phyloP scores from a whole-genome alignment of 208 protist species.

The Crithidia thermophila region DNA sequence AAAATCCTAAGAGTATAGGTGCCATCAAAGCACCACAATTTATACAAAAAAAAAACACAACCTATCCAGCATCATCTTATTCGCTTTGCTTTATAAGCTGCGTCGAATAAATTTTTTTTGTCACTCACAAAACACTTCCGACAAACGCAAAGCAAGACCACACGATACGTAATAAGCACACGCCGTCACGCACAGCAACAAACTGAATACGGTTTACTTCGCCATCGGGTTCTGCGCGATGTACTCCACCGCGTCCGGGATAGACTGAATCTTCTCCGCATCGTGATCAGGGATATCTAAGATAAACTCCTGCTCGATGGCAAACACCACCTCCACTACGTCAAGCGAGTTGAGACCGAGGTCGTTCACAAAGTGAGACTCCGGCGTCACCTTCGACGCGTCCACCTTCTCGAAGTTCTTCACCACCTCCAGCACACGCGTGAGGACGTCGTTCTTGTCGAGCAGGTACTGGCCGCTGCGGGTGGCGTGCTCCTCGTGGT shows the following conservation, averaged over 20 bases:
- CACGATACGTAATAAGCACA: background rate
- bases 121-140: slow-evolving; percentile 6
- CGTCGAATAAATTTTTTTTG: background rate
- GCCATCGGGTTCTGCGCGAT: slow-evolving; percentile 95
- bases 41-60: background rate
- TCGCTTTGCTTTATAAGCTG: background rate
- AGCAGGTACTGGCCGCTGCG: slow-evolving; percentile 90
- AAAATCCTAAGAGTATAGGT: slow-evolving; percentile 32
- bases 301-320: slow-evolving; percentile 96
- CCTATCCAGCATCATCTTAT: background rate
- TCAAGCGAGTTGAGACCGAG: slow-evolving; percentile 96
- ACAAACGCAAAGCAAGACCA: too few species aligned
- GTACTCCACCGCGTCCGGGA: slow-evolving; percentile 94
- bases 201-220: slow-evolving; percentile 70
- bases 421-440: slow-evolving; percentile 94
- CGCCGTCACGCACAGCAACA: background rate
- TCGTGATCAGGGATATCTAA: slow-evolving; percentile 97
- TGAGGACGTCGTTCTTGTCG: slow-evolving; percentile 94
- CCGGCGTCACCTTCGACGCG: slow-evolving; percentile 89
- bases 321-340: slow-evolving; percentile 95
- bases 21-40: background rate
- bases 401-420: slow-evolving; percentile 97
- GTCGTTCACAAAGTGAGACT: slow-evolving; percentile 96
- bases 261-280: slow-evolving; percentile 95
- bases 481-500: slow-evolving; percentile 60